Base-by-base conservation (phyloP, 331 rosid genomes). In the Malus hybrid region DNA sequence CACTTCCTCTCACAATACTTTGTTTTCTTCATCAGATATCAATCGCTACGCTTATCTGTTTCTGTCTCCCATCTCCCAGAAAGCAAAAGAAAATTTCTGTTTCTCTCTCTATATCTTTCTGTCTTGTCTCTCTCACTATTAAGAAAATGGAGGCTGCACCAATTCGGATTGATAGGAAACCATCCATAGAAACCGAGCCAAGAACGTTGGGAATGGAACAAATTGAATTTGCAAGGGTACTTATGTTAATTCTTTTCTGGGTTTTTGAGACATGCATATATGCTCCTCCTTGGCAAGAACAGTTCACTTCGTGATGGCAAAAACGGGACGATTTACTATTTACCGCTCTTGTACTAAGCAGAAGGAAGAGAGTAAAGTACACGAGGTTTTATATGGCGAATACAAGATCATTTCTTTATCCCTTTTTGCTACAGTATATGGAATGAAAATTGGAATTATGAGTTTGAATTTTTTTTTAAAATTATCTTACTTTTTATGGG, bases 171-270 rank as follows among this genome's bases (percentile, higher is more conserved):
- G 83, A 72, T 14, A 78, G 86, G 66, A 78, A 44, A 57, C 24
- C 75, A 19, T 82, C 86, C 2, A 78, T 82, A 20, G 86, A 82
- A 75, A 79, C 19, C 4, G 86, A 82, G 83, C 86, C 86, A 9
- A 78, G 77, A 20, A 82, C 83, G 27, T 80, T 82, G 22, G 22
- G 65, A 55, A 63, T 69, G 7, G 20, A 59, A 12, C 83, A 82
- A 65, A 82, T 82, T 48, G 61, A 71, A 7, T 69, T n/a, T 34
- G 86, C 83, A 19, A 78, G 86, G 79, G 83, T 82, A 77, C 56
- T 2, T 36, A 66, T 71, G 12, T 5, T 22, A 59, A 59, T 36
- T 20, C 27, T 5, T 71, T 32, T 56, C 34, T 71, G 68, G 68
- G 39, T 72, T 6, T 59, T 46, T 22, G 6, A 16, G 56, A 50